Evolutionary conservation across 1,284 basidiomycete species (phyloP).

Genomic region (Fomitopsis pinicola): DNA sequence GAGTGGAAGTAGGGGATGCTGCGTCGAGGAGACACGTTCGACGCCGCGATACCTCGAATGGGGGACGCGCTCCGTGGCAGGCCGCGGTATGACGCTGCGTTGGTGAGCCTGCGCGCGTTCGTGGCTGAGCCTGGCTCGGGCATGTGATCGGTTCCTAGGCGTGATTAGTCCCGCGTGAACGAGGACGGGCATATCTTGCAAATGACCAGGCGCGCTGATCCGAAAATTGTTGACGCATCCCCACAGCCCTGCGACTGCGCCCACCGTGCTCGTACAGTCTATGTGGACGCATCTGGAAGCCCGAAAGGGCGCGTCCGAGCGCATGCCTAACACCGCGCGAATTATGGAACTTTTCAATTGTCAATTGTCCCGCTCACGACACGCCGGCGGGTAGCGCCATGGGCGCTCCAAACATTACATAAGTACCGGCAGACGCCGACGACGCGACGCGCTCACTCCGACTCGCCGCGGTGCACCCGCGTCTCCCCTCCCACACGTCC

Average conservation of each 20-base stretch:
- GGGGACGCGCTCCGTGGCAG: neutral
- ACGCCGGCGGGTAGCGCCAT: neutral
- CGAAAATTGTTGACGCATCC: neutral
- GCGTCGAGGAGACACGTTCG: neutral
- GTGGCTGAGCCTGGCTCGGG: neutral
- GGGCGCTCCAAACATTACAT: neutral
- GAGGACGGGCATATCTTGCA: neutral
- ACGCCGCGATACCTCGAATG: neutral
- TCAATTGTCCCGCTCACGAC: neutral
- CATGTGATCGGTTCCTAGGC: slow-evolving; percentile 8
- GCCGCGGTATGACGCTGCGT: neutral
- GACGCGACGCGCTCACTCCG: slow-evolving; percentile 10
- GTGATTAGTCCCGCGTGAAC: neutral
- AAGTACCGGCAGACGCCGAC: slow-evolving; percentile 9
- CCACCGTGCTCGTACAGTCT: neutral
- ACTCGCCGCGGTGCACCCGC: slow-evolving; percentile 9
- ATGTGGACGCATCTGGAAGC: neutral
- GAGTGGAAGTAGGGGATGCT: neutral
- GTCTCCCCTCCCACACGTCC: slow-evolving; percentile 9
- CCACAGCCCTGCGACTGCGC: neutral
- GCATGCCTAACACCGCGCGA: neutral
- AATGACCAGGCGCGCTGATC: neutral
- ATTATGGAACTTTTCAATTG: neutral
- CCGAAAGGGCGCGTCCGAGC: neutral
- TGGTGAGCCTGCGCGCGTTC: neutral